Conservation (phyloP, 306 rosid species). For the Sindora glabra region DNA sequence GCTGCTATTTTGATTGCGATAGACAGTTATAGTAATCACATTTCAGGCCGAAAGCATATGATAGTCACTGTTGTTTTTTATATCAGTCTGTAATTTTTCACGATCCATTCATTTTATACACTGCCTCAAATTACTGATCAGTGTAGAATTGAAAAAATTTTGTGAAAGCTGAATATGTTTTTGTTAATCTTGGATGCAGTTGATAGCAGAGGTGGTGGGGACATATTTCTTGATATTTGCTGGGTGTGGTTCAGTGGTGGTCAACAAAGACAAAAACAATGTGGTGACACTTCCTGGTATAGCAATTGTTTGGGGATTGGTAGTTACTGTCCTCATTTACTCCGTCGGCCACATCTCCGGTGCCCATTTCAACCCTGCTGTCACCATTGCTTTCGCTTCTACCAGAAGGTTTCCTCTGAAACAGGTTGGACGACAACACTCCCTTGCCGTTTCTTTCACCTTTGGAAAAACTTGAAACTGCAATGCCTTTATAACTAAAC, state of each 20-base stretch:
- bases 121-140: neutral
- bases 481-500: neutral
- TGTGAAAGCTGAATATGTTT: too few relatives aligned
- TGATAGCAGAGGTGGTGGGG: conserved; percentile 68
- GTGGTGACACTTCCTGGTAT: conserved; percentile 61
- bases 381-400: conserved; percentile 73
- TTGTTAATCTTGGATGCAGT: conserved; percentile 27
- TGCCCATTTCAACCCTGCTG: conserved; percentile 87
- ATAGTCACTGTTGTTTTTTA: too few relatives aligned
- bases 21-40: too few relatives aligned
- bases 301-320: conserved; percentile 64
- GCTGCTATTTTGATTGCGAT: too few relatives aligned
- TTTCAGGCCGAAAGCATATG: too few relatives aligned
- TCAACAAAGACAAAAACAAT: conserved; percentile 29
- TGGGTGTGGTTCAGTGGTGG: conserved; percentile 63
- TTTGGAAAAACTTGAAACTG: neutral
- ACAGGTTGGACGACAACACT: conserved; percentile 47
- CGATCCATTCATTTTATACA: too few relatives aligned
- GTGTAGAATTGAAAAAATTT: neutral
- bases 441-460: neutral
- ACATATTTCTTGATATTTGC: conserved; percentile 78
- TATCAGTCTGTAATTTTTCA: too few relatives aligned
- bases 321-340: conserved; percentile 53
- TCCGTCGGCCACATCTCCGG: conserved; percentile 85
- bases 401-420: conserved; percentile 47